These are phyloP conservation scores for Tulasnella sp. DNA, from an alignment of 768 basidiomycete genomes.

Conservation along the genomic window DNA sequence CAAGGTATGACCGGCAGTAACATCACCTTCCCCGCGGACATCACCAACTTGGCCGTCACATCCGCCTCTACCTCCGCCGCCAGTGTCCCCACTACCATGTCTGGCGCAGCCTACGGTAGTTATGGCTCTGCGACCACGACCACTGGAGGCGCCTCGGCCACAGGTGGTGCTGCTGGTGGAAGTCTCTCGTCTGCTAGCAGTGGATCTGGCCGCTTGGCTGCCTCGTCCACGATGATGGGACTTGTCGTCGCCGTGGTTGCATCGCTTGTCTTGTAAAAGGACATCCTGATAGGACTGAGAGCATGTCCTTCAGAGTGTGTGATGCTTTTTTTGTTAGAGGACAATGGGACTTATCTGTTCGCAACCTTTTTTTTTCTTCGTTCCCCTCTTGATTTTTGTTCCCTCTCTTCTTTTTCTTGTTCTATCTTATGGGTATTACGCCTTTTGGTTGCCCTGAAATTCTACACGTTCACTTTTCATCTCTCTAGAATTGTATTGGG, in stretches of 20 bases:
- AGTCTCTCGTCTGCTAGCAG: not conserved
- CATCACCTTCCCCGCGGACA: constrained; percentile 16
- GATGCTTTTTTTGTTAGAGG: no score
- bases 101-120: not conserved
- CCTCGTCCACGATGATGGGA: constrained; percentile 8
- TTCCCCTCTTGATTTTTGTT: no score
- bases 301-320: no score
- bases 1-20: constrained; percentile 5
- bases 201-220: not conserved
- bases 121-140: not conserved
- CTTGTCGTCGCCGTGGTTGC: constrained; percentile 7
- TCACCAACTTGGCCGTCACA: constrained; percentile 5
- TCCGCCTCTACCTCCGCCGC: not conserved
- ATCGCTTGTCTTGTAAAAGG: not conserved
- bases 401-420: no score
- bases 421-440: no score
- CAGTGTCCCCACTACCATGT: not conserved
- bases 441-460: no score
- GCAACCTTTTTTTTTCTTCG: no score
- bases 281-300: no score
- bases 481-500: no score
- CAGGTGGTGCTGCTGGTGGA: not conserved
- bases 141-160: not conserved
- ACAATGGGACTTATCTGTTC: no score
- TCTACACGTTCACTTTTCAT: no score